A percentile compares a stretch with the other conserved stretches of the same genome.
These are phyloP conservation scores for Polygonum aviculare DNA, from an alignment of 148 eudicot genomes.

Conservation along the genomic window DNA sequence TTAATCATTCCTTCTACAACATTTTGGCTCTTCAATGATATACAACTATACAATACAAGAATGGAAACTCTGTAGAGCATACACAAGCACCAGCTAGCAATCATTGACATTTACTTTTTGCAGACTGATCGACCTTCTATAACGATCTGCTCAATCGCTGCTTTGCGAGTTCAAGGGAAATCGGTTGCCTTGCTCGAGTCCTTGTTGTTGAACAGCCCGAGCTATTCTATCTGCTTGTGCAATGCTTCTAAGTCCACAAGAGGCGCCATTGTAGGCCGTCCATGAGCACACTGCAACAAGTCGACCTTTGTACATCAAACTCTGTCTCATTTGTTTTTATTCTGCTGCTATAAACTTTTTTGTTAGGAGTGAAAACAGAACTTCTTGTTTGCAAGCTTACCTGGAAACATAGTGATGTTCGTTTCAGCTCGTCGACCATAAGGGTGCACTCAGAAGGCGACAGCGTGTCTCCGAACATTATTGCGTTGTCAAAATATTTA, in stretches of 20 bases:
- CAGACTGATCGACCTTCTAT: conserved; percentile 4
- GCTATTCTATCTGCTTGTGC: conserved; percentile 49
- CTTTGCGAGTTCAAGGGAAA: conserved; percentile 41
- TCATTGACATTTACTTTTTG: background rate
- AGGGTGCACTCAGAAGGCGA: conserved; percentile 92
- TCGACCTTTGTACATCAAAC: background rate
- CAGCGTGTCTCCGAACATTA: conserved; percentile 91
- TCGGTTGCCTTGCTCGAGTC: conserved; percentile 22
- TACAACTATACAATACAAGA: no score
- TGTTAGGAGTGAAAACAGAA: background rate
- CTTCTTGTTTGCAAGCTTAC: conserved; percentile 30
- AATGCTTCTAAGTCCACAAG: conserved; percentile 60
- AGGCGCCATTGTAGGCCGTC: conserved; percentile 90
- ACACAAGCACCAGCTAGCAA: no score
- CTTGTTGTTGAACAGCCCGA: conserved; percentile 23
- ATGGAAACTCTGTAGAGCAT: no score
- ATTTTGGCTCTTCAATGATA: no score
- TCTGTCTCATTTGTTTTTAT: background rate
- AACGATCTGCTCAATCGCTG: conserved; percentile 16
- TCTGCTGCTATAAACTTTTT: background rate
- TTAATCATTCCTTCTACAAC: no score
- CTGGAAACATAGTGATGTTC: conserved; percentile 82
- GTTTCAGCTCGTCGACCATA: conserved; percentile 86
- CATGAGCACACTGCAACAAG: conserved; percentile 86
- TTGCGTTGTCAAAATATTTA: conserved; percentile 25